These are phyloP conservation scores for Penicillium cinerascens DNA, from an alignment of 495 filamentous ascomycete species.

Conservation along the genomic window DNA sequence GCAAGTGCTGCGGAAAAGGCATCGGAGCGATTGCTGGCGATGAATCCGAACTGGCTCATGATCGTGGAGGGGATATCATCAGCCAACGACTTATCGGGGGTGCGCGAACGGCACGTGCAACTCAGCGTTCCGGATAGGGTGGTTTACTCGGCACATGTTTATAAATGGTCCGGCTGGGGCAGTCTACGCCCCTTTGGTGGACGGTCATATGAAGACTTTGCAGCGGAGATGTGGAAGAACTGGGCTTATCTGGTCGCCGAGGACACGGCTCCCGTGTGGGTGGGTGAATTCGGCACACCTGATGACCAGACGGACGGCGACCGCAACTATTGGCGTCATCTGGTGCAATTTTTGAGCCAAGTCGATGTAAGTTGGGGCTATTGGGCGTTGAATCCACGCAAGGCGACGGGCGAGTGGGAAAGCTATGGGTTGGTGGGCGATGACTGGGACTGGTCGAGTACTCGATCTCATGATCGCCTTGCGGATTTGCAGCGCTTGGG, in stretches of 20 bases:
- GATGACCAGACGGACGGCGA: slow-evolving; percentile 45
- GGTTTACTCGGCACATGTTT: slow-evolving; percentile 62
- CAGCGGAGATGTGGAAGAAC: slow-evolving; percentile 54
- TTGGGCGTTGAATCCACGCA: slow-evolving; percentile 61
- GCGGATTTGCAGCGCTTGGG: slow-evolving; percentile 50
- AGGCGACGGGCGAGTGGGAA: slow-evolving; percentile 50
- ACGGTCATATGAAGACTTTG: slow-evolving; percentile 54
- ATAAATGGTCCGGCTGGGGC: slow-evolving; percentile 61
- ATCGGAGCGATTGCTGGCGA: slow-evolving; percentile 49
- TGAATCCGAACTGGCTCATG: slow-evolving; percentile 59
- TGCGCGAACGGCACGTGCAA: slow-evolving; percentile 44
- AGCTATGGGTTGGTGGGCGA: slow-evolving; percentile 54
- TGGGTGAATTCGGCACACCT: slow-evolving; percentile 56
- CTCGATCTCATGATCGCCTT: slow-evolving; percentile 50
- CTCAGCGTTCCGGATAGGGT: slow-evolving; percentile 49
- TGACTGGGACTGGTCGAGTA: slow-evolving; percentile 52
- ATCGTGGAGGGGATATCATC: slow-evolving; percentile 59
- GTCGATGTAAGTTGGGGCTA: slow-evolving; percentile 60
- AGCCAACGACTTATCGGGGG: slow-evolving; percentile 54
- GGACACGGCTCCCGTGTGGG: slow-evolving; percentile 57
- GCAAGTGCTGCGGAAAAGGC: slow-evolving; percentile 54
- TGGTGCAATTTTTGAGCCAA: slow-evolving; percentile 49
- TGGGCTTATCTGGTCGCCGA: slow-evolving; percentile 58
- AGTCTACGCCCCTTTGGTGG: slow-evolving; percentile 49
- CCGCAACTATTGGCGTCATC: slow-evolving; percentile 56